Base-by-base conservation (phyloP, 148 eudicot genomes). In the Dianthus caryophyllus region DNA sequence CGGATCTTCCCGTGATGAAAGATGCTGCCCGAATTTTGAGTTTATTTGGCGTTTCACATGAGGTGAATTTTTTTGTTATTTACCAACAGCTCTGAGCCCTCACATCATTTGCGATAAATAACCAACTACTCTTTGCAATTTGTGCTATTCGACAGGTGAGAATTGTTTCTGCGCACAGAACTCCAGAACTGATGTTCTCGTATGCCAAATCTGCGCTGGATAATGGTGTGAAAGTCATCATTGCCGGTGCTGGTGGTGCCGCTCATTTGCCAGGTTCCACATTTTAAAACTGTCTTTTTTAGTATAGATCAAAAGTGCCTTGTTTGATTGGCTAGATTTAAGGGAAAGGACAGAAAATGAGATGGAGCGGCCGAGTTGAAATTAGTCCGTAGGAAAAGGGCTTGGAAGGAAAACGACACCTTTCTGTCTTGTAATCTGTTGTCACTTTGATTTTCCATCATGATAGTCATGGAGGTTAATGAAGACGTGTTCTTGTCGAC, bases 211-310 rank as follows among this genome's bases (percentile, higher is more conserved):
- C 90, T 65, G 94, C 94, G 47, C 73, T 47, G 57, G 88, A 87
- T 76, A 83, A 91, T 73, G 96, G 98, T 43, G 79, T 93, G 50
- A 88, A 90, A 74, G 76, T 93, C 46, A 87, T 93, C 67, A 87
- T 93, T 81, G 98, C 98, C 52, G 98, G 98, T 68, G 98, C 98
- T 61, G 98, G 98, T 72, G 98, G 96, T 71, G 98, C 98, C 25
- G 96, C 98, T 36, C 98, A 93, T 83, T 86, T 93, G 82, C 98
- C 98, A 89, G 98, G 98, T 89, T 46, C 48, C 24, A 41, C 33
- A 49, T 71, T 17, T 9, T 29, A 58, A 14, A 33, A 3, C 39
- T 33, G 8, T 33, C 8, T 2, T 33, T n/a, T n/a, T n/a, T n/a
- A n/a, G n/a, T n/a, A n/a, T n/a, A n/a, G 8, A 8, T 33, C 39